These are phyloP conservation scores for Penicillium goetzii DNA, from an alignment of 495 filamentous ascomycete genomes.

Conservation along the genomic window DNA sequence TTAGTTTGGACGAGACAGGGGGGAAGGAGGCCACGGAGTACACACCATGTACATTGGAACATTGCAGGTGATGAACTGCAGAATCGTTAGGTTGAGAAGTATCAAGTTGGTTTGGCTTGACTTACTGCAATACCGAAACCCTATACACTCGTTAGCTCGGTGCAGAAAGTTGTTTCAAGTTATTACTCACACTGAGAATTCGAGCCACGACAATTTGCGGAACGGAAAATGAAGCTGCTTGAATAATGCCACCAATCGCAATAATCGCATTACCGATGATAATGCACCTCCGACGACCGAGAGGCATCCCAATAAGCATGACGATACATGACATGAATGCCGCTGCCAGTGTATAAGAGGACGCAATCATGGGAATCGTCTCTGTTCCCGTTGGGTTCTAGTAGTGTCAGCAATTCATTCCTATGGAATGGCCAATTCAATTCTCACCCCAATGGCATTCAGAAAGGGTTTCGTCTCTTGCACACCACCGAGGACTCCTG, in stretches of 20 bases:
- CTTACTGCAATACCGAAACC: conserved; percentile 23
- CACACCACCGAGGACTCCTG: conserved; percentile 43
- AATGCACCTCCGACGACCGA: conserved; percentile 33
- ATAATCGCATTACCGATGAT: conserved; percentile 33
- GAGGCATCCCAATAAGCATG: conserved; percentile 22
- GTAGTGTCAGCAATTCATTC: background rate
- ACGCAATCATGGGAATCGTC: conserved; percentile 39
- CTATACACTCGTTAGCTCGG: conserved; percentile 2
- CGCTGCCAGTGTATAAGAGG: conserved; percentile 40
- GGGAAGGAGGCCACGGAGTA: background rate
- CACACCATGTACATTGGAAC: conserved; percentile 26
- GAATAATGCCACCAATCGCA: conserved; percentile 25
- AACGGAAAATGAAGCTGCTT: conserved; percentile 25
- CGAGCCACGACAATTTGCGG: conserved; percentile 29
- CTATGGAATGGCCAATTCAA: background rate
- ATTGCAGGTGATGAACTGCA: conserved; percentile 16
- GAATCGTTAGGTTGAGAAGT: background rate
- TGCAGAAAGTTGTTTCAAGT: conserved; percentile 5
- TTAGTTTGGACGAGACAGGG: background rate
- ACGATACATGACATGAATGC: conserved; percentile 32
- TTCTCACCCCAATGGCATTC: conserved; percentile 30
- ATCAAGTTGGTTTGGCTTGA: background rate
- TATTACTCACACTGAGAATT: conserved; percentile 22
- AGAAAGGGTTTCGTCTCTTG: conserved; percentile 38
- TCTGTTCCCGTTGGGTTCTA: conserved; percentile 36